Evolutionary conservation across 2,329 filamentous ascomycete species (phyloP).

Genomic region (Cladophialophora immunda): DNA sequence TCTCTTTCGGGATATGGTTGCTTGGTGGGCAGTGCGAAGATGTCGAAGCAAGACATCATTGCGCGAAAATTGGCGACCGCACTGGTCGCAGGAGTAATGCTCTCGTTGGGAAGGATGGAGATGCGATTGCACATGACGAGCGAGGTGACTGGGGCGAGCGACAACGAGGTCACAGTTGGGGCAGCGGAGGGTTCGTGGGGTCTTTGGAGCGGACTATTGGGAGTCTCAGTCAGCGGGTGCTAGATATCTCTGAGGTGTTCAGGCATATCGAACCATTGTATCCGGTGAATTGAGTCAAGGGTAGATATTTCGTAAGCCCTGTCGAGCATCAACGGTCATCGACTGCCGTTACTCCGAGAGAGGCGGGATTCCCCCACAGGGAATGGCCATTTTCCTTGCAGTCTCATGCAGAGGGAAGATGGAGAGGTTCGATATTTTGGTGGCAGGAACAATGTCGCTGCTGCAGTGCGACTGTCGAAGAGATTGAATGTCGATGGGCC

Average conservation of each 20-base stretch:
- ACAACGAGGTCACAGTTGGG: slow-evolving; percentile 33
- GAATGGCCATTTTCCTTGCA: not conserved
- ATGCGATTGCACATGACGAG: slow-evolving; percentile 35
- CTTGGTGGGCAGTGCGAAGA: slow-evolving; percentile 34
- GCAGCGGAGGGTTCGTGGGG: slow-evolving; percentile 30
- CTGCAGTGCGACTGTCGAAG: not conserved
- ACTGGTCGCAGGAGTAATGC: slow-evolving; percentile 32
- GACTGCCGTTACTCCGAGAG: not conserved
- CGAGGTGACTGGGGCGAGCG: slow-evolving; percentile 34
- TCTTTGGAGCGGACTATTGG: slow-evolving; percentile 22
- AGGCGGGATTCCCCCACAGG: not conserved
- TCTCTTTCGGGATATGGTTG: slow-evolving; percentile 25
- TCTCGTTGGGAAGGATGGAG: slow-evolving; percentile 33
- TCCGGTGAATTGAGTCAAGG: not conserved
- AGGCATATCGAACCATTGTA: slow-evolving; percentile 7
- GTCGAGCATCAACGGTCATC: not conserved
- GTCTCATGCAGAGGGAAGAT: not conserved
- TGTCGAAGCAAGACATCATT: slow-evolving; percentile 36
- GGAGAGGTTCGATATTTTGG: not conserved
- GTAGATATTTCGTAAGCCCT: not conserved
- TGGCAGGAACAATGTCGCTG: not conserved
- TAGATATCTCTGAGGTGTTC: not conserved
- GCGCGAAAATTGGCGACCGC: slow-evolving; percentile 33
- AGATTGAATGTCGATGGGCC: not conserved
- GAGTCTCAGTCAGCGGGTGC: slow-evolving; percentile 8